Conservation (phyloP, 2,329 filamentous ascomycete species). For the Verticillium zaregamsianum region DNA sequence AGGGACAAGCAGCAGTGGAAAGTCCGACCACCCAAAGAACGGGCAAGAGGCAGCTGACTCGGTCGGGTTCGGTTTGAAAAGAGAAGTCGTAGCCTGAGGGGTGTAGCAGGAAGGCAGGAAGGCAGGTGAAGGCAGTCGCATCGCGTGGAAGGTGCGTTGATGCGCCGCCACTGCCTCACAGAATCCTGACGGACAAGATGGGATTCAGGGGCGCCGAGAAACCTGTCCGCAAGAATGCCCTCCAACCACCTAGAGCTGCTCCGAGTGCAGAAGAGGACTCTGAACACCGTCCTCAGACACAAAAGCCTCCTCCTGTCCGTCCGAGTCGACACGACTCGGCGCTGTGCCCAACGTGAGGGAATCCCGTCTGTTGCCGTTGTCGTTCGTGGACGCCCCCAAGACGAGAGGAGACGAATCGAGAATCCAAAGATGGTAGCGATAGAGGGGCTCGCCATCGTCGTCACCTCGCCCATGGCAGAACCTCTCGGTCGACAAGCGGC, state of each 20-base stretch:
- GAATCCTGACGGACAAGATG: too few species aligned
- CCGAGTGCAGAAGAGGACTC: background rate
- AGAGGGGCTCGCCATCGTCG: background rate
- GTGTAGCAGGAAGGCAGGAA: background rate
- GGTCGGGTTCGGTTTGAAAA: too few species aligned
- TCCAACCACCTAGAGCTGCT: background rate
- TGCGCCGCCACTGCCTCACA: background rate
- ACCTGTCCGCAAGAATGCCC: too few species aligned
- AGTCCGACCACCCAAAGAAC: too few species aligned
- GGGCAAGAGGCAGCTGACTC: too few species aligned
- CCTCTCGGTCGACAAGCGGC: background rate
- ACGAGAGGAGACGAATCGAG: slow-evolving; percentile 3
- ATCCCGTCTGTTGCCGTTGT: background rate
- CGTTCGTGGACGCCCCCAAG: background rate
- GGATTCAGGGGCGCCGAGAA: too few species aligned
- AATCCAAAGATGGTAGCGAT: slow-evolving; percentile 6
- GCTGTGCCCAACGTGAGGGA: background rate
- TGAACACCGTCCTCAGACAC: background rate
- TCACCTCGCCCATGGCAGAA: background rate
- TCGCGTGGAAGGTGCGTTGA: background rate
- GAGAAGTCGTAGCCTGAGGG: background rate
- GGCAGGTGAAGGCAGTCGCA: background rate
- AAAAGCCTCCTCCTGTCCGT: background rate
- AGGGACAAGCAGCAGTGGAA: too few species aligned
- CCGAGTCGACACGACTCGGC: background rate